A percentile compares a stretch with the other conserved stretches of the same genome.
Conservation (phyloP, 768 basidiomycete species). For the Termitomyces sp. region DNA sequence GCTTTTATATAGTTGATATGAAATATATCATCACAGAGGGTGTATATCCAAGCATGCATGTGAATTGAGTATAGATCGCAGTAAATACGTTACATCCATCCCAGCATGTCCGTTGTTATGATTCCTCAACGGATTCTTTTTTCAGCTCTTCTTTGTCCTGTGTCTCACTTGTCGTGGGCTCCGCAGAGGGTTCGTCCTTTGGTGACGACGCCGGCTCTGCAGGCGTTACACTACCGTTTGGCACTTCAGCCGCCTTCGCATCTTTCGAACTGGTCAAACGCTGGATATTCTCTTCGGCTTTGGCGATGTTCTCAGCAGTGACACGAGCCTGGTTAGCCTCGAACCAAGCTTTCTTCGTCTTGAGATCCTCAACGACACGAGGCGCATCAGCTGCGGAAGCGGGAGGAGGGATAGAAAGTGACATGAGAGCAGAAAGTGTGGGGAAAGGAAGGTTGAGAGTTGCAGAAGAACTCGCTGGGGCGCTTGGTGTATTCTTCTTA, state of each 20-base stretch:
- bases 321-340: conserved; percentile 85
- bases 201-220: conserved; percentile 44
- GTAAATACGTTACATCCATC: conserved; percentile 6
- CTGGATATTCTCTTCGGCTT: conserved; percentile 74
- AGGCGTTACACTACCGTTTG: conserved; percentile 35
- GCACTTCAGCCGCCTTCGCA: conserved; percentile 27
- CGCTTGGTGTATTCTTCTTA: conserved; percentile 45
- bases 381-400: conserved; percentile 70
- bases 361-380: conserved; percentile 84
- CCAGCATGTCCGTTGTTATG: conserved; percentile 5
- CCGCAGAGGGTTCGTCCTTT: conserved; percentile 24
- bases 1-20: conserved; percentile 9
- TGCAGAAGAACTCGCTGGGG: conserved; percentile 23
- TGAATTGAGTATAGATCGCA: conserved; percentile 8
- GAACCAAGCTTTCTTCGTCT: conserved; percentile 93
- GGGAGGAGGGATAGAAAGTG: conserved; percentile 89
- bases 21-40: conserved; percentile 8
- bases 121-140: conserved; percentile 23
- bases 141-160: conserved; percentile 38
- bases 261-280: conserved; percentile 49
- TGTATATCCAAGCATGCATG: conserved; percentile 9
- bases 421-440: conserved; percentile 85
- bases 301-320: conserved; percentile 76
- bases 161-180: conserved; percentile 35
- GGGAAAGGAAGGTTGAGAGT: conserved; percentile 74